phyloP scores from a whole-genome alignment of 2,329 filamentous ascomycete species.

The Aspergillus sp. region DNA sequence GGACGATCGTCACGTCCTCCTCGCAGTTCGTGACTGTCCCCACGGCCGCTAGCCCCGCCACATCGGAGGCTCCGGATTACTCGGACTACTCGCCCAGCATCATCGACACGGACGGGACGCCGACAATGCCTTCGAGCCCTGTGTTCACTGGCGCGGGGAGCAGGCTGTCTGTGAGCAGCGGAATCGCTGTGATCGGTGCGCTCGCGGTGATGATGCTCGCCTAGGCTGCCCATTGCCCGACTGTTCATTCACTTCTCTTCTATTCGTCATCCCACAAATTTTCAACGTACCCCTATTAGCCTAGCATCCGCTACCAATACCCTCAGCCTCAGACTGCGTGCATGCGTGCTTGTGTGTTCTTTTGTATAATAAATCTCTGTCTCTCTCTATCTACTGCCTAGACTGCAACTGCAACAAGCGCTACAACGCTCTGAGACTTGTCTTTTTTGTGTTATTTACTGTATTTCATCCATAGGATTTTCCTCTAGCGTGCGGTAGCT shows the following conservation, averaged over 20 bases:
- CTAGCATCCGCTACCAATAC: not conserved
- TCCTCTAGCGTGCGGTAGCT: no score
- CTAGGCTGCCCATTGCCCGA: not conserved
- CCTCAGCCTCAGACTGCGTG: not conserved
- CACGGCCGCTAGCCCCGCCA: not conserved
- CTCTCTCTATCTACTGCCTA: not conserved
- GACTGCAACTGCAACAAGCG: not conserved
- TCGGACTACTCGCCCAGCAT: constrained; percentile 3
- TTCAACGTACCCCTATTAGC: not conserved
- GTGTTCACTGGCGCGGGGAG: constrained; percentile 32
- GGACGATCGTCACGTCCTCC: constrained; percentile 1
- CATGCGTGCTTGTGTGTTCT: not conserved
- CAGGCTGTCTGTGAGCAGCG: constrained; percentile 21
- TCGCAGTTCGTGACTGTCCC: constrained; percentile 7
- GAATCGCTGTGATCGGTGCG: constrained; percentile 22
- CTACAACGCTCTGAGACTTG: not conserved
- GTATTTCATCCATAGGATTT: no score
- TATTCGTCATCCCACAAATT: not conserved
- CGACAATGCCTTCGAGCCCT: constrained; percentile 22
- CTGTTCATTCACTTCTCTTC: not conserved
- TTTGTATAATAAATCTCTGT: not conserved
- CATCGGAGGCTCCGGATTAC: constrained; percentile 1
- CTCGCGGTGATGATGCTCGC: constrained; percentile 23
- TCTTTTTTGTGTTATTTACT: no score
- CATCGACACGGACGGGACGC: constrained; percentile 4